Conservation (phyloP, 2,329 filamentous ascomycete species). For the Cryphonectria carpinicola region DNA sequence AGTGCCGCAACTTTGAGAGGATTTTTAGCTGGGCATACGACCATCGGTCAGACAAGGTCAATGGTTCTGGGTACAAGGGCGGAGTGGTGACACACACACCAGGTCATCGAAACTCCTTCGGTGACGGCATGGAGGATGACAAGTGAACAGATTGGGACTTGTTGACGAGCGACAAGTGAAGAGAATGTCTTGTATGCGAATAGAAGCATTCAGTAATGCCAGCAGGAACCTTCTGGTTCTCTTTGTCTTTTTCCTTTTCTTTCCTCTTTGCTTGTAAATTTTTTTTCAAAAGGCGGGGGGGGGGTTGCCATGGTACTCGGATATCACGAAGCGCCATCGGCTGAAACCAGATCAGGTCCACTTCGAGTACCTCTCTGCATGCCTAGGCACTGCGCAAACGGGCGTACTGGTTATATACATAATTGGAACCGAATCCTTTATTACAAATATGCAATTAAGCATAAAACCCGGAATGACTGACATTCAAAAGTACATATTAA, state of each 20-base stretch:
- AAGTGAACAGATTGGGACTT: neutral
- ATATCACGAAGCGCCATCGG: neutral
- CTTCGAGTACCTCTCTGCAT: too few species aligned
- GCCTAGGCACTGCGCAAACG: too few species aligned
- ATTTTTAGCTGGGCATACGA: conserved; percentile 13
- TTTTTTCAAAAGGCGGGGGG: neutral
- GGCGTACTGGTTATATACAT: too few species aligned
- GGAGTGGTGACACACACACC: neutral
- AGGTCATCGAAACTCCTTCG: neutral
- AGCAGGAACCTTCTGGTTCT: neutral
- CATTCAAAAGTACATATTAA: too few species aligned
- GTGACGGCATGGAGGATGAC: neutral
- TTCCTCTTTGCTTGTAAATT: neutral
- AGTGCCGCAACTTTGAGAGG: conserved; percentile 21
- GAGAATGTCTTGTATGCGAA: neutral
- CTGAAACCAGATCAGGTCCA: too few species aligned
- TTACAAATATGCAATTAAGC: too few species aligned
- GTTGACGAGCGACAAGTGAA: neutral
- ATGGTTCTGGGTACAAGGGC: neutral
- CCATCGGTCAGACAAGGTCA: neutral
- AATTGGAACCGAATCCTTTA: too few species aligned
- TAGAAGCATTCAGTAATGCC: neutral
- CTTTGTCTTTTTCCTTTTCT: neutral
- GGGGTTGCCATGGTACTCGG: neutral
- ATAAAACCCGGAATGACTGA: too few species aligned